These are phyloP conservation scores for Pseudogymnoascus sp. DNA, from an alignment of 2,329 filamentous ascomycete genomes.

Conservation along the genomic window DNA sequence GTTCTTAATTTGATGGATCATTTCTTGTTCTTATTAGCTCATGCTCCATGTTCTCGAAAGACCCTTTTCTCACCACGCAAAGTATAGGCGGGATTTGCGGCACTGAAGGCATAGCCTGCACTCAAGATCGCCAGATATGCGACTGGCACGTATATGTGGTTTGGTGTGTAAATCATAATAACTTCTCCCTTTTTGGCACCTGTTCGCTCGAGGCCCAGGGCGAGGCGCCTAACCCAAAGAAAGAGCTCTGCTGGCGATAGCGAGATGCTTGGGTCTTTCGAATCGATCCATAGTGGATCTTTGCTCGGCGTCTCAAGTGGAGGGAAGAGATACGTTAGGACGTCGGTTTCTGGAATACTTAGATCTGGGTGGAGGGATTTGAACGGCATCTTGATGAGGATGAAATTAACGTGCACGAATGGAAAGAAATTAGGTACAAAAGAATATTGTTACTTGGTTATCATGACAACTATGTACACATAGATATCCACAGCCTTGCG, in stretches of 20 bases:
- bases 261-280: conserved; percentile 35
- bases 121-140: conserved; percentile 48
- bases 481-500: background rate
- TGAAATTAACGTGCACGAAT: background rate
- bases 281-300: conserved; percentile 48
- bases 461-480: background rate
- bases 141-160: conserved; percentile 48
- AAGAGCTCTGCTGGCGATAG: conserved; percentile 42
- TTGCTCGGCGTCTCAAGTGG: conserved; percentile 35
- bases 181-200: conserved; percentile 43
- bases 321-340: conserved; percentile 27
- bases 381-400: conserved; percentile 19
- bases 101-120: conserved; percentile 46
- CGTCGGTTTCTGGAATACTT: conserved; percentile 19
- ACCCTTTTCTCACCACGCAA: conserved; percentile 33
- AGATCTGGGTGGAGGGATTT: conserved; percentile 17
- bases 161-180: conserved; percentile 46
- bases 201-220: conserved; percentile 39
- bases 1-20: conserved; percentile 44
- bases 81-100: conserved; percentile 46
- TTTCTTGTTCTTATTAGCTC: conserved; percentile 32
- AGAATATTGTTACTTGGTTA: background rate
- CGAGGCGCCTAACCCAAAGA: conserved; percentile 44
- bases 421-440: background rate
- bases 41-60: background rate